Percentiles rank a stretch among this genome's conserved stretches.
Conservation (phyloP, 2,329 filamentous ascomycete species). For the Canariomyces notabilis region DNA sequence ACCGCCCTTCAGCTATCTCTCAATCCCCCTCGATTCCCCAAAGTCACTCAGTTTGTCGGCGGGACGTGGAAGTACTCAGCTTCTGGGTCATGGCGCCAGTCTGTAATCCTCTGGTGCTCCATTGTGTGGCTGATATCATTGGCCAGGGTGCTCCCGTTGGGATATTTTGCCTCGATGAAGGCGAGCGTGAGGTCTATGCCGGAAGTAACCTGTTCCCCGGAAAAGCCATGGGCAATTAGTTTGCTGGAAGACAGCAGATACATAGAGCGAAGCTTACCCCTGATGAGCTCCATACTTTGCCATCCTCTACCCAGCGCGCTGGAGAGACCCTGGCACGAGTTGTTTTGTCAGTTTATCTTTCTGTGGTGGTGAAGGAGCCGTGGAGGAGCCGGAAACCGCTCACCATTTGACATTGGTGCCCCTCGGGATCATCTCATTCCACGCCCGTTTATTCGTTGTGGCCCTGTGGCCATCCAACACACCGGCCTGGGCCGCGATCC, state of each 20-base stretch:
- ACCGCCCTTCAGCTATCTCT: background rate
- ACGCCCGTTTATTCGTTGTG: slow-evolving; percentile 62
- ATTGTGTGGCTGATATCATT: slow-evolving; percentile 41
- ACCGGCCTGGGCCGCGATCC: slow-evolving; percentile 53
- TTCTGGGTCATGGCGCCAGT: slow-evolving; percentile 21
- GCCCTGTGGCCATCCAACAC: slow-evolving; percentile 55
- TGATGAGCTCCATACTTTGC: slow-evolving; percentile 61
- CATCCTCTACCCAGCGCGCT: slow-evolving; percentile 61
- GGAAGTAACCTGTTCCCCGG: slow-evolving; percentile 33
- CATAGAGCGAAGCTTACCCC: slow-evolving; percentile 37
- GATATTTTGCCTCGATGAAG: slow-evolving; percentile 42
- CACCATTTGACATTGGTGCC: slow-evolving; percentile 52
- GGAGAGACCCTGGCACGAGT: slow-evolving; percentile 36
- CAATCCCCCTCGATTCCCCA: too few relatives aligned
- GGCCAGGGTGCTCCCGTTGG: slow-evolving; percentile 42
- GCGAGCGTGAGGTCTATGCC: slow-evolving; percentile 35
- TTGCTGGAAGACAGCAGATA: background rate
- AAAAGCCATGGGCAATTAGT: background rate
- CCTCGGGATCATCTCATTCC: slow-evolving; percentile 41
- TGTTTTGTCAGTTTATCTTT: background rate
- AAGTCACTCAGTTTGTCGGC: slow-evolving; percentile 13
- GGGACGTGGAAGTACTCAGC: slow-evolving; percentile 16
- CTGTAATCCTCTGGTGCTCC: slow-evolving; percentile 44
- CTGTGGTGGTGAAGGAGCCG: background rate
- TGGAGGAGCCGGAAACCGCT: background rate